These are phyloP conservation scores for Apiospora arundinis DNA, from an alignment of 2,329 filamentous ascomycete genomes.

Conservation along the genomic window DNA sequence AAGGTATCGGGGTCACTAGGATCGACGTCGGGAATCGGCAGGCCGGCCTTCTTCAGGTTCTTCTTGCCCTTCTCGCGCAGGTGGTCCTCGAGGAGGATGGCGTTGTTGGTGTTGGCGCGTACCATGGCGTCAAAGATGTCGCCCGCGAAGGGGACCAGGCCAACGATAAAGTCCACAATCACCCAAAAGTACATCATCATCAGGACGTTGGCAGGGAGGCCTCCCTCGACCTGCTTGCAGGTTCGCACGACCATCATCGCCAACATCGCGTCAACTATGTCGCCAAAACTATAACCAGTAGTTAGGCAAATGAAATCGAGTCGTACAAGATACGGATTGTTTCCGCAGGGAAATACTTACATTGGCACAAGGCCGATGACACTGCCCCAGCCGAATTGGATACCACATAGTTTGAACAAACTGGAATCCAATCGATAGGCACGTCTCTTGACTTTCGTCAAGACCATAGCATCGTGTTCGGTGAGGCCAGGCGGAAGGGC, in stretches of 20 bases:
- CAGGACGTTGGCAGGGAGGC: slow-evolving; percentile 67
- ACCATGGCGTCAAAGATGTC: slow-evolving; percentile 76
- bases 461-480: slow-evolving; percentile 77
- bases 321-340: neutral
- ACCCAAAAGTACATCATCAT: slow-evolving; percentile 84
- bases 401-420: slow-evolving; percentile 80
- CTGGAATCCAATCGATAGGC: slow-evolving; percentile 87
- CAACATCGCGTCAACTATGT: slow-evolving; percentile 75
- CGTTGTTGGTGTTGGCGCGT: slow-evolving; percentile 79
- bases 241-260: slow-evolving; percentile 77
- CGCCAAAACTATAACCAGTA: slow-evolving; percentile 66
- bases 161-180: slow-evolving; percentile 73
- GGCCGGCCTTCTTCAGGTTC: slow-evolving; percentile 54
- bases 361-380: slow-evolving; percentile 84
- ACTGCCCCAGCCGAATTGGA: slow-evolving; percentile 88
- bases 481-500: slow-evolving; percentile 84
- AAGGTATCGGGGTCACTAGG: slow-evolving; percentile 60
- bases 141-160: slow-evolving; percentile 77
- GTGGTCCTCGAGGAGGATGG: slow-evolving; percentile 70
- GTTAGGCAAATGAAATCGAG: slow-evolving; percentile 26
- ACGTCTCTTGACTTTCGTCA: slow-evolving; percentile 84
- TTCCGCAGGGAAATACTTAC: slow-evolving; percentile 55
- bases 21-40: slow-evolving; percentile 54
- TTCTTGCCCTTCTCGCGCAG: slow-evolving; percentile 72
- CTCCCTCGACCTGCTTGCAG: slow-evolving; percentile 77